Evolutionary conservation across 163 green algal genomes (phyloP).

Genomic region (Scenedesmus sp.): DNA sequence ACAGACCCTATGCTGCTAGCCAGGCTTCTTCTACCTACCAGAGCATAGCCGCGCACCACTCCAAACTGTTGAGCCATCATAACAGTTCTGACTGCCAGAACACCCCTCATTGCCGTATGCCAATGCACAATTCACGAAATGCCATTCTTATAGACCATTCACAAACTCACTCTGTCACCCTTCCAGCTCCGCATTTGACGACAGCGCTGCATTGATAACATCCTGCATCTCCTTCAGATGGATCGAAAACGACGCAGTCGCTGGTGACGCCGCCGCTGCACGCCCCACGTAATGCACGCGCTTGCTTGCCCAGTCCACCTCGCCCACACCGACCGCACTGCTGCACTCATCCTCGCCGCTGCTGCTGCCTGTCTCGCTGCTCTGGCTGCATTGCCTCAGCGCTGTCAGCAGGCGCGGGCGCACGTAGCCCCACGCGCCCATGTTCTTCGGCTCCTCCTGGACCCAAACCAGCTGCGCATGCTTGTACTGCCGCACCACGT

Average conservation of each 20-base stretch:
- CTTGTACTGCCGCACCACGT: slow-evolving; percentile 63
- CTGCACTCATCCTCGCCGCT: background rate
- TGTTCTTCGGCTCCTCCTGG: slow-evolving; percentile 73
- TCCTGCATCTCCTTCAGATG: slow-evolving; percentile 51
- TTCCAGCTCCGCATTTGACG: background rate
- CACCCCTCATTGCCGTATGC: background rate
- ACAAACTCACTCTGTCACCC: background rate
- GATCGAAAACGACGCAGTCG: slow-evolving; percentile 52
- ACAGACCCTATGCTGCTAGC: too few species aligned
- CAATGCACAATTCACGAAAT: background rate
- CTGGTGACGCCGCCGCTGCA: slow-evolving; percentile 47
- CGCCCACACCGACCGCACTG: background rate
- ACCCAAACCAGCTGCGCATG: slow-evolving; percentile 75
- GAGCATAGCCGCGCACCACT: background rate
- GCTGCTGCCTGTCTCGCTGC: slow-evolving; percentile 50
- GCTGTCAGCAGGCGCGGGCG: slow-evolving; percentile 80
- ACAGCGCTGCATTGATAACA: slow-evolving; percentile 47
- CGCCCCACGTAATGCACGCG: slow-evolving; percentile 44
- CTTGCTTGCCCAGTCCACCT: slow-evolving; percentile 14
- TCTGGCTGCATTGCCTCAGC: slow-evolving; percentile 54
- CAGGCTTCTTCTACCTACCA: background rate
- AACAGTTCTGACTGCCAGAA: background rate
- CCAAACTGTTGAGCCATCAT: background rate
- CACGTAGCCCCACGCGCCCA: slow-evolving; percentile 86
- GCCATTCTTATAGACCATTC: background rate